Conservation (phyloP, 805 yeast species). For the Metschnikowia arizonensis region DNA sequence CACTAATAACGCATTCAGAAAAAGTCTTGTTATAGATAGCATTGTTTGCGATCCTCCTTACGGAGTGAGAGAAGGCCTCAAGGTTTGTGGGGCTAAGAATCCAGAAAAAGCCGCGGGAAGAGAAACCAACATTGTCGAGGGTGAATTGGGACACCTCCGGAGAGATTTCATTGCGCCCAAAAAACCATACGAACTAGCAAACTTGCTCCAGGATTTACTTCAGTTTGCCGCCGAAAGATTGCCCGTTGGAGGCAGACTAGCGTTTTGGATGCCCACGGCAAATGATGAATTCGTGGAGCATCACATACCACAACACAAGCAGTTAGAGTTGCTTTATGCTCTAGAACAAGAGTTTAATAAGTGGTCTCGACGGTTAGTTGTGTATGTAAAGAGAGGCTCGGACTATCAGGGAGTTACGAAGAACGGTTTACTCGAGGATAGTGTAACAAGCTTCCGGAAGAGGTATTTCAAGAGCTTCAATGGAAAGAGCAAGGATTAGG, state of each 20-base stretch:
- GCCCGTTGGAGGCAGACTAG: constrained; percentile 72
- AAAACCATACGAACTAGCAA: constrained; percentile 79
- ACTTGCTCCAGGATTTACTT: constrained; percentile 72
- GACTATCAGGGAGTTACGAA: constrained; percentile 47
- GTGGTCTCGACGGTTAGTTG: constrained; percentile 87
- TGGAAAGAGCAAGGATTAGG: constrained; percentile 24
- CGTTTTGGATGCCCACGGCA: constrained; percentile 98
- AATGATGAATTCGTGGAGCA: constrained; percentile 73
- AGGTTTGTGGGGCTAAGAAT: constrained; percentile 79
- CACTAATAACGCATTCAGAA: constrained; percentile 80
- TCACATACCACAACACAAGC: constrained; percentile 73
- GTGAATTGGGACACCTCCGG: constrained; percentile 69
- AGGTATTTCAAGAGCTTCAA: constrained; percentile 70
- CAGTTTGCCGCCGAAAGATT: constrained; percentile 68
- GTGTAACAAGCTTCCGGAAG: constrained; percentile 61
- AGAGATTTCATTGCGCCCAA: constrained; percentile 89
- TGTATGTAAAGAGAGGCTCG: constrained; percentile 63
- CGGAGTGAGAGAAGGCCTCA: constrained; percentile 93
- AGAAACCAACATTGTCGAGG: constrained; percentile 70
- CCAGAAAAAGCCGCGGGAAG: constrained; percentile 68
- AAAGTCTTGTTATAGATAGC: constrained; percentile 60
- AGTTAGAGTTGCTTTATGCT: constrained; percentile 63
- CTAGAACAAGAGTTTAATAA: constrained; percentile 86
- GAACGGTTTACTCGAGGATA: constrained; percentile 42
- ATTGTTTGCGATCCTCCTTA: constrained; percentile 97